These are phyloP conservation scores for Candida vaughaniae DNA, from an alignment of 805 yeast genomes.

Conservation along the genomic window DNA sequence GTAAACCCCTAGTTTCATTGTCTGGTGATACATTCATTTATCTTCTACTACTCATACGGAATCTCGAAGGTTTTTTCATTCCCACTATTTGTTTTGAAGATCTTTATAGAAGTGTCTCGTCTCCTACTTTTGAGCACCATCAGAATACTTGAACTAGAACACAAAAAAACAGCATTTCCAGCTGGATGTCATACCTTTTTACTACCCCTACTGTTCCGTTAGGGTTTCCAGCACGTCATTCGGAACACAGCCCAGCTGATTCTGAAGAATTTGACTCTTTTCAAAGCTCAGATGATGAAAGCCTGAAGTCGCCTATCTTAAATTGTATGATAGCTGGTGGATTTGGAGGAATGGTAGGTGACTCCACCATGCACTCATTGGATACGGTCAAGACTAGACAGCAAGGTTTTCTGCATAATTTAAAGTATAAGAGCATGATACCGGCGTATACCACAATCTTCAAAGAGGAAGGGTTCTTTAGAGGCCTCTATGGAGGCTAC, in stretches of 20 bases:
- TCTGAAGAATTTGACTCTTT: too few relatives aligned
- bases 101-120: too few relatives aligned
- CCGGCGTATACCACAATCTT: conserved; percentile 76
- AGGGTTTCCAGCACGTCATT: conserved; percentile 28
- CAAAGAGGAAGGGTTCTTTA: conserved; percentile 76
- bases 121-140: too few relatives aligned
- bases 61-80: too few relatives aligned
- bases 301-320: conserved; percentile 41
- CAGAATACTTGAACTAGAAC: too few relatives aligned
- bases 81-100: too few relatives aligned
- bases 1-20: too few relatives aligned
- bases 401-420: conserved; percentile 79
- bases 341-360: conserved; percentile 91
- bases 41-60: too few relatives aligned
- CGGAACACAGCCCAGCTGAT: too few relatives aligned
- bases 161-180: too few relatives aligned
- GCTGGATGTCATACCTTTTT: conserved; percentile 12
- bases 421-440: conserved; percentile 71
- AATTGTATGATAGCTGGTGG: conserved; percentile 87
- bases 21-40: too few relatives aligned
- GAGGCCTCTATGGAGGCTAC: conserved; percentile 92
- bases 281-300: conserved; percentile 1
- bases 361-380: conserved; percentile 88
- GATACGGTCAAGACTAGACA: conserved; percentile 97
- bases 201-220: conserved; percentile 38